Conservation (phyloP, 129 eudicot species). For the Saussurea involucrata region DNA sequence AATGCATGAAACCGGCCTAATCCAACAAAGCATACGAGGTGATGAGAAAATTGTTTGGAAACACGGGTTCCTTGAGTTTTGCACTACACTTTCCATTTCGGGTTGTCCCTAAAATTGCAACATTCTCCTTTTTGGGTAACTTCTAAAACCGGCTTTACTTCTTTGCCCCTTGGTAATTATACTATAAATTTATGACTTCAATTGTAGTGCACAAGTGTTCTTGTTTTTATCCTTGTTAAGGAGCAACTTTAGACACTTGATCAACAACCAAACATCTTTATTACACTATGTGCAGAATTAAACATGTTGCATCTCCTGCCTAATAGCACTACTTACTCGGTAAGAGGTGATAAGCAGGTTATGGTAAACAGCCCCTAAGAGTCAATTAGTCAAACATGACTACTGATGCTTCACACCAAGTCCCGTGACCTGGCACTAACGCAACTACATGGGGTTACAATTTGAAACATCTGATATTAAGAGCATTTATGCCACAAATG, state of each 20-base stretch:
- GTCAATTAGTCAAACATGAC: no score
- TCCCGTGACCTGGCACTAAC: no score
- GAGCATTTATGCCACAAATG: not conserved
- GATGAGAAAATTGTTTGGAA: not conserved
- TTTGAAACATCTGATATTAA: not conserved
- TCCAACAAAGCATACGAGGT: conserved; percentile 7
- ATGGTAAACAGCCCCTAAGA: no score
- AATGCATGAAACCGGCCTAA: conserved; percentile 97
- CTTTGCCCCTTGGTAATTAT: not conserved
- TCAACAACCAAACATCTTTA: not conserved
- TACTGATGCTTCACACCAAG: not conserved
- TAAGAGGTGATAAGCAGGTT: no score
- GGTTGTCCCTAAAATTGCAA: not conserved
- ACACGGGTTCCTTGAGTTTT: not conserved
- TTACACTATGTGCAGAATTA: not conserved
- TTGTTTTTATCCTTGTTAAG: not conserved
- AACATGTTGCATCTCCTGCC: not conserved
- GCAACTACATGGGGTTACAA: not conserved
- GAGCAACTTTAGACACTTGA: not conserved
- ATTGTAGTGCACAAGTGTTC: not conserved
- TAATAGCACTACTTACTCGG: no score
- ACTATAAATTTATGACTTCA: not conserved
- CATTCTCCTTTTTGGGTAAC: not conserved
- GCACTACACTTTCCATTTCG: not conserved
- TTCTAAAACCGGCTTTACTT: not conserved